These are phyloP conservation scores for Aureoboletus auriporus DNA, from an alignment of 768 basidiomycete species.

Conservation along the genomic window DNA sequence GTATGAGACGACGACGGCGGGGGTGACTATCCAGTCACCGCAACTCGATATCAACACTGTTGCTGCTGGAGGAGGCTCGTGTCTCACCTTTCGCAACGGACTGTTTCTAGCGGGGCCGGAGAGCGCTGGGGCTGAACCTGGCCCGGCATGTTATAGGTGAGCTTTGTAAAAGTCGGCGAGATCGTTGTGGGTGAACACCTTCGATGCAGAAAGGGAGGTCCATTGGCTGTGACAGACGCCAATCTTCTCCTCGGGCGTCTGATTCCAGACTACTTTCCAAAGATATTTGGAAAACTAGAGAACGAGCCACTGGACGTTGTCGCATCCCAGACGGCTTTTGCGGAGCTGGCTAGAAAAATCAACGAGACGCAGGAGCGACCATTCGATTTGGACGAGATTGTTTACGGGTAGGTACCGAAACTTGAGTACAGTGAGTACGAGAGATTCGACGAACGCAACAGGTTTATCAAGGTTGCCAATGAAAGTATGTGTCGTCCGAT, in stretches of 20 bases:
- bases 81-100: slow-evolving; percentile 85
- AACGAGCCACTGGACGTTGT: slow-evolving; percentile 78
- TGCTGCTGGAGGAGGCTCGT: slow-evolving; percentile 91
- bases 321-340: slow-evolving; percentile 66
- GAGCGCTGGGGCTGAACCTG: slow-evolving; percentile 91
- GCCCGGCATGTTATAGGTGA: slow-evolving; percentile 86
- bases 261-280: slow-evolving; percentile 88
- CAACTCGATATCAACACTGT: slow-evolving; percentile 96
- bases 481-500: slow-evolving; percentile 97
- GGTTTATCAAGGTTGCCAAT: slow-evolving; percentile 94
- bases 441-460: slow-evolving; percentile 22
- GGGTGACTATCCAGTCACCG: slow-evolving; percentile 87
- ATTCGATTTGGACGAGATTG: slow-evolving; percentile 75
- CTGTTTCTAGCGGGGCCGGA: slow-evolving; percentile 90
- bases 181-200: background rate
- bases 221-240: slow-evolving; percentile 88
- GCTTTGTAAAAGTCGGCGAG: slow-evolving; percentile 8
- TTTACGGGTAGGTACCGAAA: slow-evolving; percentile 63
- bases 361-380: slow-evolving; percentile 59
- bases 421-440: background rate
- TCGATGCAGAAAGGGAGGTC: slow-evolving; percentile 74
- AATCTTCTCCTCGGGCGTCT: slow-evolving; percentile 88
- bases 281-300: slow-evolving; percentile 89
- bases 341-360: slow-evolving; percentile 63
- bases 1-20: slow-evolving; percentile 94